Evolutionary conservation across 2,329 filamentous ascomycete species (phyloP).

Genomic region (Bisporella sp.): DNA sequence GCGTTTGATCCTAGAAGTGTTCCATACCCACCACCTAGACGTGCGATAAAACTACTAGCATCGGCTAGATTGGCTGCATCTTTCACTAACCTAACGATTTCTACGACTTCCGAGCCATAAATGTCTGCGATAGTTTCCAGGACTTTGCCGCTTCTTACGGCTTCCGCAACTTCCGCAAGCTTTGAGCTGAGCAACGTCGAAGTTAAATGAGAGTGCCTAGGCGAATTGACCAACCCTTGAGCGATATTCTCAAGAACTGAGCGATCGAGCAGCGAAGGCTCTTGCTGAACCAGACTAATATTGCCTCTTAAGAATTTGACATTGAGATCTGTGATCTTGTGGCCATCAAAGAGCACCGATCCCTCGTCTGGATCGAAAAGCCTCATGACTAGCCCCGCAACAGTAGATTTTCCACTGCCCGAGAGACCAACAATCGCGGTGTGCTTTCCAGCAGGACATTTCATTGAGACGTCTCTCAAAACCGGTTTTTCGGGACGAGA

Average conservation of each 20-base stretch:
- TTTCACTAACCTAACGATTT: slow-evolving; percentile 13
- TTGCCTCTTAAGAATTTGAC: slow-evolving; percentile 13
- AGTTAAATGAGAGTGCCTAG: slow-evolving; percentile 4
- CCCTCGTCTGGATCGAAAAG: slow-evolving; percentile 41
- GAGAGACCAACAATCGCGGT: slow-evolving; percentile 38
- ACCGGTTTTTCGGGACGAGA: slow-evolving; percentile 23
- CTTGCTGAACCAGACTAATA: slow-evolving; percentile 20
- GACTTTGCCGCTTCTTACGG: neutral
- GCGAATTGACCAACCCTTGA: slow-evolving; percentile 30
- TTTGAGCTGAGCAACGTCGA: neutral
- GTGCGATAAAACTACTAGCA: slow-evolving; percentile 47
- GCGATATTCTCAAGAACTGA: slow-evolving; percentile 44
- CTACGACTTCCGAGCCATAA: slow-evolving; percentile 12
- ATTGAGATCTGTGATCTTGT: slow-evolving; percentile 16
- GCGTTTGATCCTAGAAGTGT: slow-evolving; percentile 48
- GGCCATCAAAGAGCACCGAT: slow-evolving; percentile 28
- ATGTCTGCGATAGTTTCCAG: neutral
- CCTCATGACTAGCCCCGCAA: slow-evolving; percentile 34
- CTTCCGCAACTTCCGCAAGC: neutral
- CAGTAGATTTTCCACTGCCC: slow-evolving; percentile 35
- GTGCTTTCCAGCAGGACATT: slow-evolving; percentile 26
- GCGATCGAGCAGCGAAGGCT: slow-evolving; percentile 19
- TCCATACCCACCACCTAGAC: slow-evolving; percentile 41
- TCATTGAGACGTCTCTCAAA: slow-evolving; percentile 25
- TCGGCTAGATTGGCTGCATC: slow-evolving; percentile 51